Base-by-base conservation (phyloP, 1,139 yeast genomes). In the Spencermartinsiella ligniputridi region DNA sequence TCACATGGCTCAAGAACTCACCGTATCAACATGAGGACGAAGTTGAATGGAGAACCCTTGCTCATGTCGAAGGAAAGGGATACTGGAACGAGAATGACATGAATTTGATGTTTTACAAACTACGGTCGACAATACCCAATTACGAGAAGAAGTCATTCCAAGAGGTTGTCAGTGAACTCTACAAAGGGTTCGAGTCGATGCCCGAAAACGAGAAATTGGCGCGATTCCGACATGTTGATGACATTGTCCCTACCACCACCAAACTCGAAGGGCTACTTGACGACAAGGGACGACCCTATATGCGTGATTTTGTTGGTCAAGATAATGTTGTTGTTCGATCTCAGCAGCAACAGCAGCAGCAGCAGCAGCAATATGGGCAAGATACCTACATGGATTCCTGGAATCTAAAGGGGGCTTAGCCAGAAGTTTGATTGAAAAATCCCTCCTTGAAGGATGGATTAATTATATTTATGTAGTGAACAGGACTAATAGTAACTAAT, bases 21-120 rank as follows among this genome's bases (percentile, higher is more conserved):
- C 19, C 16, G 9, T 25, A 17, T 17, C 25, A 27, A 69, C 81
- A 42, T 71, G 79, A 3, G 66, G 75, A 39, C 18, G 67, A 13
- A 27, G 72, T 82, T 6, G 83, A 83, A 57, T 85, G 94, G 94
- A 75, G 77, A 18, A 73, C 73, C 9, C 55, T 77, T 22, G 78
- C 81, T 0, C 58, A 70, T 5, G 51, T 69, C 20, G 75, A 72
- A 50, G 72, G 74, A 15, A 69, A 67, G 39, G 53, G 60, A 17
- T 52, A 58, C 27, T 74, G 77, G 76, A 63, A 71, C 3, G 78
- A 75, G 1, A 55, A 66, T 4, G 81, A 76, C 52, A 61, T 75
- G 40, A 65, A 67, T 37, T 60, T 68, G 3, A 71, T 76, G 46
- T 76, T 68, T 52, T 75, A 70, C 47, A 69, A 69, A 43, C 66